Evolutionary conservation across 352 stramenopile genomes (phyloP), one percentile per base, ranked within the genome.

Genomic region (Globisporangium radiosum): DNA sequence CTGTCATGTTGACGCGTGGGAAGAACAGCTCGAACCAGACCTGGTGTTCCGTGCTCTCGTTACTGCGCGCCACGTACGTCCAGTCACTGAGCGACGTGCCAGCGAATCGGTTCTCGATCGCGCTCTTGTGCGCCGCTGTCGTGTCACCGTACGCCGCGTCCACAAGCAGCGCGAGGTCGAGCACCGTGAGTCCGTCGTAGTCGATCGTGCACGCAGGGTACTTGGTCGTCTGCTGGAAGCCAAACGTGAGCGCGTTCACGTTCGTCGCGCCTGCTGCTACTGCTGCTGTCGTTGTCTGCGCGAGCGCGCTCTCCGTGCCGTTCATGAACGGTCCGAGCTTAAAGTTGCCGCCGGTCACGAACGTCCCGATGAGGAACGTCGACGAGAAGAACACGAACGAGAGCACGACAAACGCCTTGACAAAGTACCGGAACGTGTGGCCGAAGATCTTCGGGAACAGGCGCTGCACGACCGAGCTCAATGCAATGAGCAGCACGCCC

Each of bases 1-100:
- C 85, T 17, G 85, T 94, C 80, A 90, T 87, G 68, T 92, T 91
- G 56, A 88, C 68, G 9, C 68, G 63, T 17, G 72, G 64, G 54
- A 92, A 94, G 66, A 86, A 90, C 40, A 94, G 71, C 54, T 94
- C 76, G 63, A 91, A 78, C 85, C 85, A 94, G 3, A 79, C 71
- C 57, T 92, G 85, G 51, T 88, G 77, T 60, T 90, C 81, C 8
- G 65, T 73, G 39, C 62, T 76, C 43, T 88, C 70, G 65, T 92
- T 88, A 52, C 88, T 92, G 53, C 76, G 81, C 47, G 72, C 63
- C 38, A 87, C 74, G 57, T 90, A 90, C 60, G 87, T 66, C 76
- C 77, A 94, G 57, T 89, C 70, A 17, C 65, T 67, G 14, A 94
- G 61, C 47, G 70, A 66, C 1, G 85, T 94, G 51, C 82, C 82